phyloP scores from a whole-genome alignment of 148 eudicot species.

The Linanthus parryae region DNA sequence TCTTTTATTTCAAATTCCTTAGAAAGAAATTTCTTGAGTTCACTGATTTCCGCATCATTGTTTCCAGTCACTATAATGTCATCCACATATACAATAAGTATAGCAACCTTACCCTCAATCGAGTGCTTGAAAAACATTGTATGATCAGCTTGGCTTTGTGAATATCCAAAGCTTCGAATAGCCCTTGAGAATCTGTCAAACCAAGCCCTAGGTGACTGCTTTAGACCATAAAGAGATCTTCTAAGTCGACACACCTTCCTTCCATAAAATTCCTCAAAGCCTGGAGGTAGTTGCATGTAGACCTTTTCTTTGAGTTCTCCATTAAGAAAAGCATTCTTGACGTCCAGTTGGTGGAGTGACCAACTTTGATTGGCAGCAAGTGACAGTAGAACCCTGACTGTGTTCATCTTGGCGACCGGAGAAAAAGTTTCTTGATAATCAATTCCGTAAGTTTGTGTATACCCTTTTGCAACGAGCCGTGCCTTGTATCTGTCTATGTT shows the following conservation, averaged over 20 bases:
- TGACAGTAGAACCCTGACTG: neutral
- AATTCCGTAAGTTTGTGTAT: neutral
- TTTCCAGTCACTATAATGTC: neutral
- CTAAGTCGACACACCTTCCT: neutral
- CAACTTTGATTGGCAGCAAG: neutral
- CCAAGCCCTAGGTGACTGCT: conserved; percentile 1
- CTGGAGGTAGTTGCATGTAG: conserved; percentile 1
- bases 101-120: neutral
- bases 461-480: conserved; percentile 1
- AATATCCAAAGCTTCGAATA: neutral
- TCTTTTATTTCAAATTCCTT: conserved; percentile 1
- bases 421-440: too few species aligned
- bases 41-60: neutral
- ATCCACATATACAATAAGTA: neutral
- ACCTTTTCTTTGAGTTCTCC: neutral
- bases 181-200: neutral
- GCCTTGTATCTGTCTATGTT: neutral
- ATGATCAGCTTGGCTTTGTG: neutral
- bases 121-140: neutral
- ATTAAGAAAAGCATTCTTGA: neutral
- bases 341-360: neutral
- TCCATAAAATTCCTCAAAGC: neutral
- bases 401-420: neutral
- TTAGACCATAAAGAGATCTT: neutral
- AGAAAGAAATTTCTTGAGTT: neutral